Evolutionary conservation across 2,329 filamentous ascomycete genomes (phyloP).

Genomic region (Scytalidium lignicola): DNA sequence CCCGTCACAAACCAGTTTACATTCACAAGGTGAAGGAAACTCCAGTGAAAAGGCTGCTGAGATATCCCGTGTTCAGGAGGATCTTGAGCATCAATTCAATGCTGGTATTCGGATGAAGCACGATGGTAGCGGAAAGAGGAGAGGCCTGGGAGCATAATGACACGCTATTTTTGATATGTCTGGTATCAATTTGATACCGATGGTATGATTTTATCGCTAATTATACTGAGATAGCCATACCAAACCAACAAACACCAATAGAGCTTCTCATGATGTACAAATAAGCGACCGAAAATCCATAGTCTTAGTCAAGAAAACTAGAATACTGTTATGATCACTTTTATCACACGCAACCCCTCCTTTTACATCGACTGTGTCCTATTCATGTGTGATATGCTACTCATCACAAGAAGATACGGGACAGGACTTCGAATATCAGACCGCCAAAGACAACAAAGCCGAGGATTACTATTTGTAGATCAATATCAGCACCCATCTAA

Average conservation of each 20-base stretch:
- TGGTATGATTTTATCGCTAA: background rate
- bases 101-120: constrained; percentile 32
- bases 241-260: background rate
- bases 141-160: constrained; percentile 29
- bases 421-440: constrained; percentile 32
- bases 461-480: constrained; percentile 17
- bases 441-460: constrained; percentile 29
- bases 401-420: constrained; percentile 28
- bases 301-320: too few species aligned
- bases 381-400: background rate
- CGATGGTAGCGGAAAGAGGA: constrained; percentile 29
- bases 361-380: background rate
- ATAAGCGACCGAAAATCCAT: background rate
- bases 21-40: background rate
- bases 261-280: background rate
- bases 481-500: background rate
- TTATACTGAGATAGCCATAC: background rate
- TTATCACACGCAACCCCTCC: background rate
- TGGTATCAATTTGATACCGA: background rate
- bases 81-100: constrained; percentile 32
- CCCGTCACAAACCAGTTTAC: background rate
- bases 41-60: constrained; percentile 8
- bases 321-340: background rate
- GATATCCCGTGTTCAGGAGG: constrained; percentile 25
- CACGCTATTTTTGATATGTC: background rate